These are phyloP conservation scores for Globisporangium lucens DNA, from an alignment of 352 stramenopile species.

Conservation along the genomic window DNA sequence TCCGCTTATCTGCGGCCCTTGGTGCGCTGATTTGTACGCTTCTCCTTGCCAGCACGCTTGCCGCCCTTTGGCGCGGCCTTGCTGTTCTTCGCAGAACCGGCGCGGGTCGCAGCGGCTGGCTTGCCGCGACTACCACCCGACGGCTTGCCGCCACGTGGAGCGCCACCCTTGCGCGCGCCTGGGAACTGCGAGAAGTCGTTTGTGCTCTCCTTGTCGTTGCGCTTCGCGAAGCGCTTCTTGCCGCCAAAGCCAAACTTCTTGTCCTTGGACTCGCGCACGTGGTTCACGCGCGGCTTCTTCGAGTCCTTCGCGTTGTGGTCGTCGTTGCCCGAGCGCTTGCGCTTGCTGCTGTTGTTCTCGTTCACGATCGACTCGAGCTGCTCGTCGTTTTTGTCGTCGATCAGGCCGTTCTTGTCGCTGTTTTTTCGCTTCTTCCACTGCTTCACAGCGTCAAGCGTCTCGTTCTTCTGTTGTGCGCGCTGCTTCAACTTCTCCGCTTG, in stretches of 20 bases:
- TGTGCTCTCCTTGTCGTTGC: slow-evolving; percentile 78
- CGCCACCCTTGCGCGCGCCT: slow-evolving; percentile 29
- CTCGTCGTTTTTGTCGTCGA: slow-evolving; percentile 61
- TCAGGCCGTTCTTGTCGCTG: slow-evolving; percentile 55
- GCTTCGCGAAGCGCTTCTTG: slow-evolving; percentile 71
- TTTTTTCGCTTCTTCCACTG: slow-evolving; percentile 88
- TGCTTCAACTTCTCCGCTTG: slow-evolving; percentile 85
- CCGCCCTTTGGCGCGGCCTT: slow-evolving; percentile 34
- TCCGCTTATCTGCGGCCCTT: slow-evolving; percentile 42
- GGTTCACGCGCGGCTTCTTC: slow-evolving; percentile 77
- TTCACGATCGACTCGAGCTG: slow-evolving; percentile 64
- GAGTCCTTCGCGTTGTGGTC: slow-evolving; percentile 20
- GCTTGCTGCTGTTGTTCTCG: slow-evolving; percentile 55
- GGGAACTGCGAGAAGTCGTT: slow-evolving; percentile 78
- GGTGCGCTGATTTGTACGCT: slow-evolving; percentile 46
- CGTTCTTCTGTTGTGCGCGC: slow-evolving; percentile 83
- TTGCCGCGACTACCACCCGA: slow-evolving; percentile 23
- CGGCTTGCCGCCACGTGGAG: slow-evolving; percentile 29
- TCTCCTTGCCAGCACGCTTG: slow-evolving; percentile 58
- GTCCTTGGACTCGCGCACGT: slow-evolving; percentile 63
- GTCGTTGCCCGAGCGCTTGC: slow-evolving; percentile 31
- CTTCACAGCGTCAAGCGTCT: slow-evolving; percentile 84
- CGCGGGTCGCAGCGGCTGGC: slow-evolving; percentile 25
- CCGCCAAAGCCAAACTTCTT: slow-evolving; percentile 86
- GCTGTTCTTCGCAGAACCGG: slow-evolving; percentile 14